A percentile compares a stretch with the other conserved stretches of the same genome.
phyloP scores from a whole-genome alignment of 225 moss, liverwort and hornwort genomes.

The Marchantia polymorpha region DNA sequence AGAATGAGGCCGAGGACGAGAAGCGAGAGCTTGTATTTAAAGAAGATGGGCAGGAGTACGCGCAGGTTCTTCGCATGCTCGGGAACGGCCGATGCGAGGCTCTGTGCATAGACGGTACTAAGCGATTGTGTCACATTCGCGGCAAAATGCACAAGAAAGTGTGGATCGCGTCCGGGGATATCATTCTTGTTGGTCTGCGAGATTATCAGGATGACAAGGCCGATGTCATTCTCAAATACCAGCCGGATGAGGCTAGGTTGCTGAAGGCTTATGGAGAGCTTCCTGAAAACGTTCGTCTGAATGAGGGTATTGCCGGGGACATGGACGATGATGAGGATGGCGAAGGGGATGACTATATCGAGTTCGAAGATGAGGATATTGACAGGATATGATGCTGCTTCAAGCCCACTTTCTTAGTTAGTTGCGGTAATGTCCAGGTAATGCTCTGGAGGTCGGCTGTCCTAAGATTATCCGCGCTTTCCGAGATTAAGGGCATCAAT shows the following conservation, averaged over 20 bases:
- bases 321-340: slow-evolving; percentile 67
- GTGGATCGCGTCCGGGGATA: slow-evolving; percentile 60
- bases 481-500: no score
- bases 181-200: slow-evolving; percentile 52
- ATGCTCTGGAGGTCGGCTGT: background rate
- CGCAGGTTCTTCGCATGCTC: slow-evolving; percentile 60
- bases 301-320: slow-evolving; percentile 68
- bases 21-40: slow-evolving; percentile 63
- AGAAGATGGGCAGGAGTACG: slow-evolving; percentile 63
- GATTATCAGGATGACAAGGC: slow-evolving; percentile 66
- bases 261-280: slow-evolving; percentile 60
- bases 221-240: slow-evolving; percentile 62
- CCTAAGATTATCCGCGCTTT: no score
- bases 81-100: slow-evolving; percentile 56
- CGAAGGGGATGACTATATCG: slow-evolving; percentile 60
- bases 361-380: slow-evolving; percentile 68
- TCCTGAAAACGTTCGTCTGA: slow-evolving; percentile 62
- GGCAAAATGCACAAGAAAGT: slow-evolving; percentile 81
- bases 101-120: slow-evolving; percentile 59
- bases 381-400: slow-evolving; percentile 42
- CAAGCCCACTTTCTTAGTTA: background rate
- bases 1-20: slow-evolving; percentile 67
- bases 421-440: background rate
- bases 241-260: slow-evolving; percentile 54
- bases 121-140: slow-evolving; percentile 57